These are phyloP conservation scores for Phyllosticta paracitricarpa DNA, from an alignment of 2,329 filamentous ascomycete species.

Conservation along the genomic window DNA sequence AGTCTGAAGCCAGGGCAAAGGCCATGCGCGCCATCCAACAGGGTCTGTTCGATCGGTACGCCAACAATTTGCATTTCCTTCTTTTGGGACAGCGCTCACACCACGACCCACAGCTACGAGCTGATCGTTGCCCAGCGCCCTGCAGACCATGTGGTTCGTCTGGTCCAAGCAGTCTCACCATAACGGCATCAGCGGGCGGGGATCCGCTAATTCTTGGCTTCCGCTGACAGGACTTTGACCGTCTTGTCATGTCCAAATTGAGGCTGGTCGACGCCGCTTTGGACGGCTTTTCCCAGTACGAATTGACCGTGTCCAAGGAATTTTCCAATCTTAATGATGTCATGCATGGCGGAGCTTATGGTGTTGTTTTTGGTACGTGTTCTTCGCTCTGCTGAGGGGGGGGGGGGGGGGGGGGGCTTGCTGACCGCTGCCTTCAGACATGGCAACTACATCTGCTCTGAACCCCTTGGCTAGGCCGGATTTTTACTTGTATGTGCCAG, in stretches of 20 bases:
- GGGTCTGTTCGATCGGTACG: conserved; percentile 25
- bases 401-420: too few species aligned
- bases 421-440: conserved; percentile 16
- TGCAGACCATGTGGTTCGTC: conserved; percentile 22
- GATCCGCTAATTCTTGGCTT: not conserved
- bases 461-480: conserved; percentile 39
- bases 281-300: conserved; percentile 25
- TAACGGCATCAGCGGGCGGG: not conserved
- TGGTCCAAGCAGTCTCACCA: not conserved
- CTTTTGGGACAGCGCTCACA: not conserved
- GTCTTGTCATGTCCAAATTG: conserved; percentile 27
- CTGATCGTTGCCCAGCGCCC: conserved; percentile 23
- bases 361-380: conserved; percentile 25
- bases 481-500: conserved; percentile 36
- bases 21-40: conserved; percentile 25
- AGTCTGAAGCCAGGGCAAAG: conserved; percentile 19
- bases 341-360: conserved; percentile 32
- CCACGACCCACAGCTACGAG: conserved; percentile 18
- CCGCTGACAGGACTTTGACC: conserved; percentile 25
- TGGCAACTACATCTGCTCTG: conserved; percentile 39
- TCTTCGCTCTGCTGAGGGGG: not conserved
- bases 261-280: conserved; percentile 27
- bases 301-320: conserved; percentile 24
- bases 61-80: not conserved
- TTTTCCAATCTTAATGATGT: conserved; percentile 33